These are phyloP conservation scores for Sporothrix sp. DNA, from an alignment of 2,329 filamentous ascomycete species.

Conservation along the genomic window DNA sequence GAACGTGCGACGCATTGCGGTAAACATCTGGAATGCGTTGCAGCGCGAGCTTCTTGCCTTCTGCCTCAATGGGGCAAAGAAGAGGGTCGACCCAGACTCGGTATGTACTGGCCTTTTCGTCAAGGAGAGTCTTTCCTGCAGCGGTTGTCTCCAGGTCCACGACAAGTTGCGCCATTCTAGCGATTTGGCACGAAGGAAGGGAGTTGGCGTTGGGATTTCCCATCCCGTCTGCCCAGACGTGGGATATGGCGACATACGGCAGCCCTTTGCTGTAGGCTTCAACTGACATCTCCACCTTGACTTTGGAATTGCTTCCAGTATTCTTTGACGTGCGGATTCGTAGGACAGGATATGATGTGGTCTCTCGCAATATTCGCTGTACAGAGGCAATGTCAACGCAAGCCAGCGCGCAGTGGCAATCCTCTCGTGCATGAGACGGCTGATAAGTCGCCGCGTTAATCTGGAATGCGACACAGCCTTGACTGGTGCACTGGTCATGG, in stretches of 20 bases:
- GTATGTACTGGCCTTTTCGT: conserved; percentile 9
- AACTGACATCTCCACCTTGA: conserved; percentile 16
- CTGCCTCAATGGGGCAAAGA: conserved; percentile 24
- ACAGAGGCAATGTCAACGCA: not conserved
- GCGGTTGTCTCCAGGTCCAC: conserved; percentile 2
- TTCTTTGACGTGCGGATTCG: not conserved
- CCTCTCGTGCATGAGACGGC: conserved; percentile 16
- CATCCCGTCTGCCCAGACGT: conserved; percentile 30
- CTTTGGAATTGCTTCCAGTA: not conserved
- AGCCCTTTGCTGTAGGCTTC: conserved; percentile 20
- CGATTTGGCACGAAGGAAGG: conserved; percentile 25
- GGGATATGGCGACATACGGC: conserved; percentile 28
- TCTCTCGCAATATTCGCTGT: not conserved
- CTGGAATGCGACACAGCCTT: conserved; percentile 24
- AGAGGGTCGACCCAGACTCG: conserved; percentile 28
- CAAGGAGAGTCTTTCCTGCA: not conserved
- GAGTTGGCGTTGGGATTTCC: conserved; percentile 25
- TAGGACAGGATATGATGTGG: not conserved
- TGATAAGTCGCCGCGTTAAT: conserved; percentile 23
- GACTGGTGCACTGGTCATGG: conserved; percentile 22
- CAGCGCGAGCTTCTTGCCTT: conserved; percentile 23
- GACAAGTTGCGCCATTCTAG: conserved; percentile 21
- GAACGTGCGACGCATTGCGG: conserved; percentile 23
- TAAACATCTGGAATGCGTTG: conserved; percentile 28
- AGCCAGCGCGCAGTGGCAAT: conserved; percentile 20